Conservation (phyloP, 345 rosid species). For the Angophora floribunda region DNA sequence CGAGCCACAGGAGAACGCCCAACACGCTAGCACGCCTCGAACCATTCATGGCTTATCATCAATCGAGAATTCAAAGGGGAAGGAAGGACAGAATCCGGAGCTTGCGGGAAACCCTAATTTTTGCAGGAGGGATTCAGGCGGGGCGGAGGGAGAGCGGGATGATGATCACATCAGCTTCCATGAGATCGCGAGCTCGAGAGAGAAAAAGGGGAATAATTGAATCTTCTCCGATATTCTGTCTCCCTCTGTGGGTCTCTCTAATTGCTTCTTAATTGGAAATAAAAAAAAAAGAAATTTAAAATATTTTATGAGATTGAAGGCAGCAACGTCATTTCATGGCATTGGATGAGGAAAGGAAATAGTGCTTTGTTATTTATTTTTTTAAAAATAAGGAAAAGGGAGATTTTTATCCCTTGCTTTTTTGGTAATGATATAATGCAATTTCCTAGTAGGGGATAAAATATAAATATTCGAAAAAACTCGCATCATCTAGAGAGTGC, state of each 20-base stretch:
- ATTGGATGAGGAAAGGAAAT: background rate
- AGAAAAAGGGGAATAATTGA: background rate
- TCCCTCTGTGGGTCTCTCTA: background rate
- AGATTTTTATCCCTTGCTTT: background rate
- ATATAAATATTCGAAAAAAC: background rate
- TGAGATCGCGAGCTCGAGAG: slow-evolving; percentile 8
- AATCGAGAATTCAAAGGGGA: background rate
- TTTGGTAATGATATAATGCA: background rate
- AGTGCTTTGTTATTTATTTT: background rate
- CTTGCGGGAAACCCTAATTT: slow-evolving; percentile 1
- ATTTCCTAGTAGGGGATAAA: background rate
- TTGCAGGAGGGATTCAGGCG: slow-evolving; percentile 1
- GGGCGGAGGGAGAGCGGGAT: slow-evolving; percentile 12
- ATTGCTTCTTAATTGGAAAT: background rate
- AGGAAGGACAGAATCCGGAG: background rate
- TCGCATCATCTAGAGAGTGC: background rate
- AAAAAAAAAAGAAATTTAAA: background rate
- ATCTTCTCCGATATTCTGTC: background rate
- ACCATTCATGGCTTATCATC: background rate
- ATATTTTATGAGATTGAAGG: background rate
- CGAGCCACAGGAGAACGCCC: slow-evolving; percentile 21
- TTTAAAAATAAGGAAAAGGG: background rate
- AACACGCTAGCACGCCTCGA: slow-evolving; percentile 3
- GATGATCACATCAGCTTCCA: slow-evolving; percentile 93
- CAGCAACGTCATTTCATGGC: background rate